Evolutionary conservation across 345 rosid species (phyloP).

Genomic region (Linum tenue): DNA sequence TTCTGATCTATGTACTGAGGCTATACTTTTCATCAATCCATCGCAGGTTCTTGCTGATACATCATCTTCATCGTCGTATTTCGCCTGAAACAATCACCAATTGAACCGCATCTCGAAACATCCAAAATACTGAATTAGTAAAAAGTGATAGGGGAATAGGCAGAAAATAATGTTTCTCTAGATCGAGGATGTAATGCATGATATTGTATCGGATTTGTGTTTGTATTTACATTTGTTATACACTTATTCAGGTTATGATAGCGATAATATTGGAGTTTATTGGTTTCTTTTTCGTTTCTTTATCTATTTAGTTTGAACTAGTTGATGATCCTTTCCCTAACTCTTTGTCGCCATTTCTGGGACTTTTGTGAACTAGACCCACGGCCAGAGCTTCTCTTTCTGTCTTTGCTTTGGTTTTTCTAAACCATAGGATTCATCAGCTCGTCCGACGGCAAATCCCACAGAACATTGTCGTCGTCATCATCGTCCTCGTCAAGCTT

Average conservation of each 20-base stretch:
- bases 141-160: background rate
- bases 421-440: constrained; percentile 52
- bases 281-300: background rate
- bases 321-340: background rate
- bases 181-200: background rate
- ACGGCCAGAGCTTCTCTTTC: no score
- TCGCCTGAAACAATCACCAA: constrained; percentile 44
- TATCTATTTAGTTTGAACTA: background rate
- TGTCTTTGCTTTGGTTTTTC: background rate
- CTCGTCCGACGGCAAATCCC: constrained; percentile 81
- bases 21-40: constrained; percentile 7
- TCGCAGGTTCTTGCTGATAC: constrained; percentile 95
- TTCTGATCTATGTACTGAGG: background rate
- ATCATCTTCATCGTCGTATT: constrained; percentile 85
- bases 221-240: background rate
- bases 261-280: background rate
- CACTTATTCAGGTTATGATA: background rate
- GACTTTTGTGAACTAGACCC: no score
- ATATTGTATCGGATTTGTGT: background rate
- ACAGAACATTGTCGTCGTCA: constrained; percentile 22
- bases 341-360: no score
- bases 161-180: background rate
- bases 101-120: background rate
- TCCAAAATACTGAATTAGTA: background rate
- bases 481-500: constrained; percentile 42